These are phyloP conservation scores for Mucor irregularis DNA, from an alignment of 371 early-diverging fungal genomes.

Conservation along the genomic window DNA sequence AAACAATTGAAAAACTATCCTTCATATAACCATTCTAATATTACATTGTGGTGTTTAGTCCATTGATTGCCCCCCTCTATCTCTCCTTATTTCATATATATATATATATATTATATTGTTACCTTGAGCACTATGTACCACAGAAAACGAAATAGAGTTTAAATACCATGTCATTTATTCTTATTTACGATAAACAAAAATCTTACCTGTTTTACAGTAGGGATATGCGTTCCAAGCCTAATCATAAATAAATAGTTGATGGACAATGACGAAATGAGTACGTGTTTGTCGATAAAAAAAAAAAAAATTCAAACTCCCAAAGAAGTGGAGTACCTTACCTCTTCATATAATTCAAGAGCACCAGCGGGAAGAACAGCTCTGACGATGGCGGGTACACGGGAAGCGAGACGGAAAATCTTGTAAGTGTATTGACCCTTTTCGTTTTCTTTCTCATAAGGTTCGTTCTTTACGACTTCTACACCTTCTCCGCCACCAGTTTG, in stretches of 20 bases:
- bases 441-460: conserved; percentile 63
- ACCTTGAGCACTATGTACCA: conserved; percentile 9
- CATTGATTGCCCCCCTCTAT: not conserved
- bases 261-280: not conserved
- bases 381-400: conserved; percentile 58
- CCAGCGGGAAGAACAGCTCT: conserved; percentile 62
- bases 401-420: conserved; percentile 67
- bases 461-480: conserved; percentile 70
- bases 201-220: conserved; percentile 74
- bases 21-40: conserved; percentile 67
- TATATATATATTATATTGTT: not conserved
- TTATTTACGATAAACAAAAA: too few relatives aligned
- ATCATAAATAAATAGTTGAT: too few relatives aligned
- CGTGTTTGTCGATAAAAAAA: not conserved
- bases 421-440: conserved; percentile 75
- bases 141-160: not conserved
- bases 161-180: too few relatives aligned
- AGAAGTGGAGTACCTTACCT: too few relatives aligned
- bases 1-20: conserved; percentile 68
- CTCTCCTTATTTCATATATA: not conserved
- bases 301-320: not conserved
- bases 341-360: conserved; percentile 66
- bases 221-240: conserved; percentile 86
- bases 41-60: not conserved
- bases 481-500: conserved; percentile 75